Base-by-base conservation (phyloP, 192 early-diverging fungal species). In the Linnemannia elongata region DNA sequence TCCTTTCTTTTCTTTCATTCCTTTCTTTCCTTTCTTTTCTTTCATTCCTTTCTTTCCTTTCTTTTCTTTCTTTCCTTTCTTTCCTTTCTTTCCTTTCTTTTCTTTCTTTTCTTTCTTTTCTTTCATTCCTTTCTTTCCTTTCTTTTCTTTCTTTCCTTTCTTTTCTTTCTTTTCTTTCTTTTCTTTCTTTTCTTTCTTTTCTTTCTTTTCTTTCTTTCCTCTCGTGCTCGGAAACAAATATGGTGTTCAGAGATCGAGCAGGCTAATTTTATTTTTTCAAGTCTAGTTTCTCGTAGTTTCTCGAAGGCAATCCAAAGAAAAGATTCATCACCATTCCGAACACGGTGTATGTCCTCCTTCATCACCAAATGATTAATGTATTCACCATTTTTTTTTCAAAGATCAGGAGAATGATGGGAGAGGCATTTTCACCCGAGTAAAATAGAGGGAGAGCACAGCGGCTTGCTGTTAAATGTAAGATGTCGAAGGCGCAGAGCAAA, bases 401-500 rank as follows among this genome's bases (percentile, higher is more conserved):
- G 57, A 30, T 63, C 5, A 33, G 57, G 54, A 57, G 54, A n/a
- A 57, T 57, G 54, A 57, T 57, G 24, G 54, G 57, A 63, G 33
- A 63, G 57, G 27, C 33, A 63, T 63, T 63, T 63, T 63, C 27
- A 63, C 24, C 57, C 9, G 57, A 63, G n/a, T 63, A 30, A 63
- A 30, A 63, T 33, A 63, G 57, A 63, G 27, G 27, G 27, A 30
- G 57, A 33, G 57, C 24, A 63, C 24, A 63, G 27, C 27, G 57
- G 27, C 30, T 63, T 63, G 57, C 57, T 63, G 2, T 12, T 63
- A 63, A 63, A 63, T 63, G 57, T 63, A 33, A 63, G 57, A 63
- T 63, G 57, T 30, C 57, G 33, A 63, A 63, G 24, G 57, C 57
- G 57, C 57, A 63, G 57, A 63, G 57, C 57, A 63, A 63, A 63